Evolutionary conservation across 805 yeast genomes (phyloP), one percentile per base, ranked within the genome.

Genomic region (Candida koratica): DNA sequence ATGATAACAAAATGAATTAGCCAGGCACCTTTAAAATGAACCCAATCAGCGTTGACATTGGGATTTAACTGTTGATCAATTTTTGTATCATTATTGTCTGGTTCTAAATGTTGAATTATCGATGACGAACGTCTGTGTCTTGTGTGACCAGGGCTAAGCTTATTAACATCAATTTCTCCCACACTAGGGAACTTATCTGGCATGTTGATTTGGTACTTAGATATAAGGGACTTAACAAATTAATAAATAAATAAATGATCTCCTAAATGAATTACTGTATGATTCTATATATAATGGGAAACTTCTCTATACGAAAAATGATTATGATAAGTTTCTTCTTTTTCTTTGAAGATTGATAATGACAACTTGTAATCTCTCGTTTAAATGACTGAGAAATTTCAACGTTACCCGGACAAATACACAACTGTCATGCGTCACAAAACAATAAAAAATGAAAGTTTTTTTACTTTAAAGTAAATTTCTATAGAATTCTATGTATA

Each of bases 21-120:
- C 98, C 98, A 93, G 1, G 97, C 97, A 32, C 95, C 98, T 52
- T 90, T 88, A 51, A 79, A 83, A 56, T 89, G 85, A 20, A 93
- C 96, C 98, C 98, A 90, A 48, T 81, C 81, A 17, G 97, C 97
- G 57, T 93, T 93, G 62, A 88, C 71, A 53, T 93, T 93, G 18
- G 95, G 89, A 47, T 84, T 77, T 34, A 88, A 69, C 36, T 83
- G 81, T 62, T 90, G 97, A 57, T 90, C 98, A 51, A 82, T 86
- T 58, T 82, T 85, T 26, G 89, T 94, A 48, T 90, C 97, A 49
- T 85, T 75, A 12, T 88, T 81, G 56, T 93, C 98, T 12, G 94
- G 95, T 55, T 85, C 93, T 35, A 90, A 84, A 54, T 90, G 96
- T 30, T 95, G 90, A 44, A 90, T 67, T 43, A 93, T 73, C 14